Evolutionary conservation across 331 rosid genomes (phyloP), one percentile per base, ranked within the genome.

Genomic region (Telfairia occidentalis): DNA sequence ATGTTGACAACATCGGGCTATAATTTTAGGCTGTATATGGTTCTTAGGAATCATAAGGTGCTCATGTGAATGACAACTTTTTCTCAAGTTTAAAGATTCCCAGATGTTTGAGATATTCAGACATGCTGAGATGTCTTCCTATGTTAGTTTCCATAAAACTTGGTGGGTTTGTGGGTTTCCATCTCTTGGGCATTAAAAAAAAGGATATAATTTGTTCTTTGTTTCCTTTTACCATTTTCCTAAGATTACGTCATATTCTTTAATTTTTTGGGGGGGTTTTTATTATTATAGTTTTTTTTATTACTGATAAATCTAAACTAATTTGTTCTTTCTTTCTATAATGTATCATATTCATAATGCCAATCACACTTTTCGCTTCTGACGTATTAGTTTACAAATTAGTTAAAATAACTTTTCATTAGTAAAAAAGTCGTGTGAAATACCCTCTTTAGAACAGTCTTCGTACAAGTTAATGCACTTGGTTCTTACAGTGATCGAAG

Each of bases 21-120:
- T 2, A 61, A 32, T 24, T 61, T 32, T 32, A 7, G 69, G 69
- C 24, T 42, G 37, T 69, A 5, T 24, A 23, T 43, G 19, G 3
- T 38, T 67, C 32, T 42, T 13, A 53, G 35, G 73, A 67, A 67
- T 42, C 54, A 65, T 38, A 40, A 23, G 53, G 34, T 42, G 54
- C 35, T 40, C 73, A 67, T 67, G 53, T 67, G 52, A 67, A 40
- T 67, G 73, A 67, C 52, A 67, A 23, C 49, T 23, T 67, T 67
- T 23, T 67, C 53, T 67, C 21, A 23, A 67, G 54, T 42, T 42
- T 38, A 40, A 40, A 67, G 54, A 42, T 40, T 67, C 35, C 73
- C 73, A 67, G 7, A 42, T 38, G 23, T n/a, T n/a, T 63, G 15
- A n/a, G 19, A 19, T 64, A 5, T 12, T 48, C n/a, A 64, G 72